Conservation (phyloP, 1,284 basidiomycete species). For the Sporisorium scitamineum region DNA sequence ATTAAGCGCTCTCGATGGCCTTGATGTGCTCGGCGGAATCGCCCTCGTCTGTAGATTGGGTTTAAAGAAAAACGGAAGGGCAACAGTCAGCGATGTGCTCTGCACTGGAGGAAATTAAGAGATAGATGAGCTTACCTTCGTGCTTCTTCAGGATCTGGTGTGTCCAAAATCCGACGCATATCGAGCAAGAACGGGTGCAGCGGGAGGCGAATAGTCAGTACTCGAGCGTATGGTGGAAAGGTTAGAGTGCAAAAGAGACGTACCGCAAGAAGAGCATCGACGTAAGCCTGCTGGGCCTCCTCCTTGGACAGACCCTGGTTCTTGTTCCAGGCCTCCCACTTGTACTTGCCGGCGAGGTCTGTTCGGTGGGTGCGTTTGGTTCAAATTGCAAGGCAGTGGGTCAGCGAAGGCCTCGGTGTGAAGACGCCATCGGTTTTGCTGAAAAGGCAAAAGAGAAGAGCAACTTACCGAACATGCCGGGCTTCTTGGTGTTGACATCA, state of each 20-base stretch:
- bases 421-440: background rate
- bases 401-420: background rate
- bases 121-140: slow-evolving; percentile 39
- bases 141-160: slow-evolving; percentile 59
- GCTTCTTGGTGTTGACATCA: slow-evolving; percentile 65
- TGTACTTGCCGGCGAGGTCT: slow-evolving; percentile 67
- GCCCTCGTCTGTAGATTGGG: slow-evolving; percentile 36
- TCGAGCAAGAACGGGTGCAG: background rate
- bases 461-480: slow-evolving; percentile 66
- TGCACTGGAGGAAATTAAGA: background rate
- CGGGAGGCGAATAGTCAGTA: background rate
- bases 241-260: slow-evolving; percentile 4
- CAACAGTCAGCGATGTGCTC: background rate
- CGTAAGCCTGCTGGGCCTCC: slow-evolving; percentile 63
- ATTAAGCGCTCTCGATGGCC: slow-evolving; percentile 57
- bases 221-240: background rate
- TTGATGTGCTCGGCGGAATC: slow-evolving; percentile 58
- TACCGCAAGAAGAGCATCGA: slow-evolving; percentile 55
- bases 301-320: slow-evolving; percentile 61
- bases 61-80: background rate
- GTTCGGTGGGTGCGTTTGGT: background rate
- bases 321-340: slow-evolving; percentile 68
- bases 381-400: too few relatives aligned
- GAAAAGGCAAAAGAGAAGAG: background rate
- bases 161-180: background rate